Conservation (phyloP, 768 basidiomycete species). For the Vararia minispora region DNA sequence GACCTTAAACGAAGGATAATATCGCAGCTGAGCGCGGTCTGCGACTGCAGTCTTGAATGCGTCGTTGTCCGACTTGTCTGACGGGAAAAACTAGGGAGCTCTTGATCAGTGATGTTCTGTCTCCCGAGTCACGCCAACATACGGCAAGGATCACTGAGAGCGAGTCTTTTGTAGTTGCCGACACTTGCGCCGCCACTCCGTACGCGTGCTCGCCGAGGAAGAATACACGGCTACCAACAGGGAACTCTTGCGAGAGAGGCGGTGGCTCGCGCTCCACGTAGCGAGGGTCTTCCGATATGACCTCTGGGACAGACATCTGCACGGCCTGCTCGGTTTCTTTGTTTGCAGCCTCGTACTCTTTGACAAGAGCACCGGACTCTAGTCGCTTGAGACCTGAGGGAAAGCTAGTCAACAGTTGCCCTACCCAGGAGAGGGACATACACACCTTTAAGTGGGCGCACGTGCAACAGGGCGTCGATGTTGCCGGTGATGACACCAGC, state of each 20-base stretch:
- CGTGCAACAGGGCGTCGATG: slow-evolving; percentile 75
- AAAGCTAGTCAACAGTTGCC: not conserved
- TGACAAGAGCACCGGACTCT: slow-evolving; percentile 84
- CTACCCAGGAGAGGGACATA: not conserved
- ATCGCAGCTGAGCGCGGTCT: slow-evolving; percentile 37
- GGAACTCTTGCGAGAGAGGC: slow-evolving; percentile 80
- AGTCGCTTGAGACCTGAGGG: slow-evolving; percentile 73
- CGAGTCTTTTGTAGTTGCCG: slow-evolving; percentile 51
- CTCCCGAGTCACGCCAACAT: slow-evolving; percentile 15
- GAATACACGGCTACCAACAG: slow-evolving; percentile 83
- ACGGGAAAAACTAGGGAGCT: slow-evolving; percentile 81
- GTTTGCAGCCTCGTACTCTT: slow-evolving; percentile 80
- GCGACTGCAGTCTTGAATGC: slow-evolving; percentile 63
- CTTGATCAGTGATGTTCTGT: too few relatives aligned
- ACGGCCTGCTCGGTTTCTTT: slow-evolving; percentile 81
- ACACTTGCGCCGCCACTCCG: slow-evolving; percentile 90
- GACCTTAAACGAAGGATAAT: slow-evolving; percentile 72
- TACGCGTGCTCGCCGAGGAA: slow-evolving; percentile 94
- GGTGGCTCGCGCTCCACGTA: slow-evolving; percentile 75
- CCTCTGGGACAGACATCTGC: slow-evolving; percentile 74
- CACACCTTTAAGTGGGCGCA: slow-evolving; percentile 83
- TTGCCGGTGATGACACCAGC: slow-evolving; percentile 77
- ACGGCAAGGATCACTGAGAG: slow-evolving; percentile 87
- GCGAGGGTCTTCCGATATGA: slow-evolving; percentile 83
- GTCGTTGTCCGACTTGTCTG: slow-evolving; percentile 69